phyloP scores from a whole-genome alignment of 2,329 filamentous ascomycete species.

The Diaporthe ilicicola region DNA sequence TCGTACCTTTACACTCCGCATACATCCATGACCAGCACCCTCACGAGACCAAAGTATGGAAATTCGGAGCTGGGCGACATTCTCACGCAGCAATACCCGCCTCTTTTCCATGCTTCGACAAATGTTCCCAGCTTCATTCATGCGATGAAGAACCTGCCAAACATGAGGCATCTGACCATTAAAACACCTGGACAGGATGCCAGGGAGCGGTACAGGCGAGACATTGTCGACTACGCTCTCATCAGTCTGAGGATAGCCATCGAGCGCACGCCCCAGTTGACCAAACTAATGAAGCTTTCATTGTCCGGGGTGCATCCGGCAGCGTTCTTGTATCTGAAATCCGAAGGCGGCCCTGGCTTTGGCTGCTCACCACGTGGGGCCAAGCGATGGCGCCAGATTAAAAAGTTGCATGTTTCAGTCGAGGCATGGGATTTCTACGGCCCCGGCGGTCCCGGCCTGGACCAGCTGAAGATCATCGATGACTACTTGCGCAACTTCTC shows the following conservation, averaged over 20 bases:
- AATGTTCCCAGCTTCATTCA: constrained; percentile 86
- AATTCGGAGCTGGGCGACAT: constrained; percentile 82
- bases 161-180: constrained; percentile 78
- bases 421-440: constrained; percentile 73
- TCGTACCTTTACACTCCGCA: constrained; percentile 85
- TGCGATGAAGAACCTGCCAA: constrained; percentile 73
- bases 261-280: constrained; percentile 72
- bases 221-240: constrained; percentile 86
- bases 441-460: constrained; percentile 62
- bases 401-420: constrained; percentile 75
- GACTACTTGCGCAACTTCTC: constrained; percentile 80
- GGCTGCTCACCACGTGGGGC: constrained; percentile 77
- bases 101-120: constrained; percentile 87
- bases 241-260: constrained; percentile 86
- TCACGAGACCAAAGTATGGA: constrained; percentile 79
- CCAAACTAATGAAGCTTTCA: constrained; percentile 73
- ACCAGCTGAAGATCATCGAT: constrained; percentile 82
- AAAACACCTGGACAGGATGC: constrained; percentile 78
- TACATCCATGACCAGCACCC: constrained; percentile 67
- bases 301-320: constrained; percentile 78
- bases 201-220: constrained; percentile 75
- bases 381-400: constrained; percentile 81
- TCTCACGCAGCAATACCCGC: constrained; percentile 86
- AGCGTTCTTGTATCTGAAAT: constrained; percentile 80
- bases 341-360: constrained; percentile 68